phyloP scores from a whole-genome alignment of 495 filamentous ascomycete genomes.

The Trichocladium antarcticum region DNA sequence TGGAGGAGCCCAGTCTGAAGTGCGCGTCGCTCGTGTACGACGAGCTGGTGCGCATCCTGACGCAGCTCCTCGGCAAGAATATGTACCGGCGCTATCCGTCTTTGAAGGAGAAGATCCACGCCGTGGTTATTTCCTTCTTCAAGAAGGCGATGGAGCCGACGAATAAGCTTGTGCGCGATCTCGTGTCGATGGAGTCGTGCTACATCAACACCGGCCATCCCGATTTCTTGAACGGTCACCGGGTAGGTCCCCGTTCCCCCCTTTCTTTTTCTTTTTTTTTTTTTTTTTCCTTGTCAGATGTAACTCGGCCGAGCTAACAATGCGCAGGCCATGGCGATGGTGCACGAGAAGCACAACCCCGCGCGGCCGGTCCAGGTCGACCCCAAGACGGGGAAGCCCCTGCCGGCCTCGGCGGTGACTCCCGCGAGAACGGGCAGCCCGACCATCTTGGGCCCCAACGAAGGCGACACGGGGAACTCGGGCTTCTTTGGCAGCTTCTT shows the following conservation, averaged over 20 bases:
- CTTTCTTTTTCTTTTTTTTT: not conserved
- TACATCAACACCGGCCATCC: conserved; percentile 99
- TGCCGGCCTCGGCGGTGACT: conserved; percentile 46
- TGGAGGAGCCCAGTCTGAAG: conserved; percentile 94
- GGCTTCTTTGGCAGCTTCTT: conserved; percentile 98
- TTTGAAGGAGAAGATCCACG: conserved; percentile 94
- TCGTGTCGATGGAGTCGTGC: conserved; percentile 90
- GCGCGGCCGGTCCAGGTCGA: conserved; percentile 91
- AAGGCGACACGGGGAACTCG: conserved; percentile 44
- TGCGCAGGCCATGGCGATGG: conserved; percentile 81
- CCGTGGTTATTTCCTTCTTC: conserved; percentile 89
- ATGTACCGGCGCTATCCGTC: conserved; percentile 84
- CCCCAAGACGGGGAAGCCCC: conserved; percentile 94
- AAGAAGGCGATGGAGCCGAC: conserved; percentile 96
- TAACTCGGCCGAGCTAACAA: not conserved
- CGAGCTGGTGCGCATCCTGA: conserved; percentile 90
- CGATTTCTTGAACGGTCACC: conserved; percentile 93
- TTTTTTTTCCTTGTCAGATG: not conserved
- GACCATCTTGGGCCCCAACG: conserved; percentile 36
- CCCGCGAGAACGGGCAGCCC: conserved; percentile 62
- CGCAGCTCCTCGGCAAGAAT: conserved; percentile 77
- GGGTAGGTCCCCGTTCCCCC: conserved; percentile 37
- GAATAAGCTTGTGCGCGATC: conserved; percentile 88
- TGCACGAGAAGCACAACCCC: conserved; percentile 76
- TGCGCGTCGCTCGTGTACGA: conserved; percentile 96